Evolutionary conservation across 2,329 filamentous ascomycete species (phyloP).

Genomic region (Phaeosphaeriaceae sp.): DNA sequence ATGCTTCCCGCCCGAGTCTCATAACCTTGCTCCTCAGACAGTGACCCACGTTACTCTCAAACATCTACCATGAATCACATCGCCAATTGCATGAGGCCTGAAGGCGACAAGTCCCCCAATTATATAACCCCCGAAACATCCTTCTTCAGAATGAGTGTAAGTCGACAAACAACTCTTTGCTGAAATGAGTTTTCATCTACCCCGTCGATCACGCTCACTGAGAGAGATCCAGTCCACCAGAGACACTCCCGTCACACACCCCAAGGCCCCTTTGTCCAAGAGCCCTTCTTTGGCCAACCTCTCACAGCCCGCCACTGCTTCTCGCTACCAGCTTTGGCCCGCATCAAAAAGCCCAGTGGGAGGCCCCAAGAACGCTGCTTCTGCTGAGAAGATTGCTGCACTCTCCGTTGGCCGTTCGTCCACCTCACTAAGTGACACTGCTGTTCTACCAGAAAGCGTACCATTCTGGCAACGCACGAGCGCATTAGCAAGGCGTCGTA

Average conservation of each 20-base stretch:
- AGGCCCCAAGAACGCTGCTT: constrained; percentile 21
- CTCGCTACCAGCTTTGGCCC: constrained; percentile 50
- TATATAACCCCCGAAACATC: constrained; percentile 51
- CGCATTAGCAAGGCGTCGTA: constrained; percentile 49
- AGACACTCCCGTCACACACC: constrained; percentile 24
- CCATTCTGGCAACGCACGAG: constrained; percentile 47
- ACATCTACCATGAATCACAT: constrained; percentile 53
- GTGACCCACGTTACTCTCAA: constrained; percentile 47
- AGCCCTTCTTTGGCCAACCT: constrained; percentile 39
- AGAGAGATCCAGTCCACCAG: constrained; percentile 40
- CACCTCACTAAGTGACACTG: constrained; percentile 52
- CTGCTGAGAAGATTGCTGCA: constrained; percentile 45
- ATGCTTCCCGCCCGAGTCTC: constrained; percentile 50
- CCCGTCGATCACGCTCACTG: constrained; percentile 46
- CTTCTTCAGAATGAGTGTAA: constrained; percentile 39
- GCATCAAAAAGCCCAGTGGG: constrained; percentile 39
- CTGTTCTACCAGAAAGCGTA: constrained; percentile 38
- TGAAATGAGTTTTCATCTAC: constrained; percentile 42
- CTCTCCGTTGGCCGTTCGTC: constrained; percentile 48
- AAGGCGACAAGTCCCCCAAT: constrained; percentile 41
- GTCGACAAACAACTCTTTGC: constrained; percentile 27
- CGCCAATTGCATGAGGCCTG: constrained; percentile 52
- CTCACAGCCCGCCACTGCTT: constrained; percentile 25
- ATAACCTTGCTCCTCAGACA: constrained; percentile 48
- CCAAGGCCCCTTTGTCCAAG: constrained; percentile 26